Percentiles rank a stretch among this genome's conserved stretches.
phyloP scores from a whole-genome alignment of 176 grass and related monocot genomes.

The Chrysopogon serrulatus region DNA sequence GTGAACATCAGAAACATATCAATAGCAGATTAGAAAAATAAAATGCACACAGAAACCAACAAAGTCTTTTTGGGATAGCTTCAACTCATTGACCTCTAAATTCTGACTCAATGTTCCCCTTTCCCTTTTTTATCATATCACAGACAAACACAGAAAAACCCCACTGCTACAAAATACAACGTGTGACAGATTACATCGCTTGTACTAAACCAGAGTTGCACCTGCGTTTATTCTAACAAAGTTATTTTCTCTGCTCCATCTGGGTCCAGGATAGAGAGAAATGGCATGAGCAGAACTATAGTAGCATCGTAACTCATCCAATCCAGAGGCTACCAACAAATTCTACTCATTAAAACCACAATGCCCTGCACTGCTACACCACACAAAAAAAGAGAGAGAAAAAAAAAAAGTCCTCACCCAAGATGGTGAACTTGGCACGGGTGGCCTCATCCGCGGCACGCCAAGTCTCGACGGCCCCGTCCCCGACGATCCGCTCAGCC shows the following conservation, averaged over 20 bases:
- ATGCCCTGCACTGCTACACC: neutral
- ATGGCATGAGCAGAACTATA: neutral
- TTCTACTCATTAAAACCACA: neutral
- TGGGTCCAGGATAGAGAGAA: no score
- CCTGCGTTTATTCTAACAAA: no score
- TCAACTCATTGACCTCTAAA: no score
- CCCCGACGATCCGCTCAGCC: slow-evolving; percentile 31
- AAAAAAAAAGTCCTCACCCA: slow-evolving; percentile 22
- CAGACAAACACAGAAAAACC: neutral
- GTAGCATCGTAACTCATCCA: neutral
- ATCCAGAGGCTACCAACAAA: neutral
- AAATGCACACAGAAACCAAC: no score
- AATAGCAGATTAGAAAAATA: no score
- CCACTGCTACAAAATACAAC: neutral
- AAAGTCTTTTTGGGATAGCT: no score
- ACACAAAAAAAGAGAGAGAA: neutral
- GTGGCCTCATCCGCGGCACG: neutral
- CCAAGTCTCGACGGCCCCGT: slow-evolving; percentile 25
- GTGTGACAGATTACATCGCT: neutral
- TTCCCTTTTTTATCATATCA: no score
- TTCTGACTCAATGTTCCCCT: neutral
- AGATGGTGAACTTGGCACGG: slow-evolving; percentile 9
- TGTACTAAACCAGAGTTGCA: neutral
- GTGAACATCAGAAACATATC: no score
- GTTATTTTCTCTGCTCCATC: neutral